A percentile compares a stretch with the other conserved stretches of the same genome.
These are phyloP conservation scores for Sordaria brevicollis DNA, from an alignment of 495 filamentous ascomycete species.

Conservation along the genomic window DNA sequence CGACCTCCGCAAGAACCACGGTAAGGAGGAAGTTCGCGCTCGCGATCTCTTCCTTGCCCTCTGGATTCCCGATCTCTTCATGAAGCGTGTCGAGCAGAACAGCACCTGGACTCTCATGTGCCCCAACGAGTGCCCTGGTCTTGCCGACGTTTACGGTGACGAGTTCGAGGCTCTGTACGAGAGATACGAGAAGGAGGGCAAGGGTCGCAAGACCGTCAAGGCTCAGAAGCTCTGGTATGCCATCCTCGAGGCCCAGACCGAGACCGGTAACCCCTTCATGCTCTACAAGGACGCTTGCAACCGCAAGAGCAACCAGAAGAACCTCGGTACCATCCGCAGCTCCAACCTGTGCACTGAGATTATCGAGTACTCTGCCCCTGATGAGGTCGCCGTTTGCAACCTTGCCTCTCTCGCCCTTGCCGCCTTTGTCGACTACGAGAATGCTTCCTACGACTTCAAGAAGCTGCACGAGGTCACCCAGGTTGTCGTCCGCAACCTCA, in stretches of 20 bases:
- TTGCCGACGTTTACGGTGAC: slow-evolving; percentile 94
- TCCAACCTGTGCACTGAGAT: slow-evolving; percentile 99
- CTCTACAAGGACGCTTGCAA: slow-evolving; percentile 98
- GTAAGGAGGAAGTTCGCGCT: slow-evolving; percentile 94
- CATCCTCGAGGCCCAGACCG: slow-evolving; percentile 93
- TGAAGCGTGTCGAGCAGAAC: slow-evolving; percentile 97
- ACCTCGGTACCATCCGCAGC: slow-evolving; percentile 92
- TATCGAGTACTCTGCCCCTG: slow-evolving; percentile 90
- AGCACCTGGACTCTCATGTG: slow-evolving; percentile 96
- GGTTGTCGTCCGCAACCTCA: slow-evolving; percentile 83
- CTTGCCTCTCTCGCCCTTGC: slow-evolving; percentile 88
- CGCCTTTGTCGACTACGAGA: slow-evolving; percentile 72
- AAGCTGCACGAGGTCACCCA: slow-evolving; percentile 89
- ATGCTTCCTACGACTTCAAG: slow-evolving; percentile 81
- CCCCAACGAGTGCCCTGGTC: slow-evolving; percentile 85
- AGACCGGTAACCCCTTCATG: slow-evolving; percentile 99
- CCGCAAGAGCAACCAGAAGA: slow-evolving; percentile 99
- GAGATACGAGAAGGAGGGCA: slow-evolving; percentile 82
- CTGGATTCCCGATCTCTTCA: slow-evolving; percentile 98
- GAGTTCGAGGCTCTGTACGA: slow-evolving; percentile 95
- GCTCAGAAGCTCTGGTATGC: slow-evolving; percentile 99
- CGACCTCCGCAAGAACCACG: slow-evolving; percentile 97
- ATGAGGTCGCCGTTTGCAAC: slow-evolving; percentile 98
- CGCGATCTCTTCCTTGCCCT: slow-evolving; percentile 96
- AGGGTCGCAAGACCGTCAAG: slow-evolving; percentile 82